Conservation (phyloP, 768 basidiomycete genomes). For the Melanogaster broomeanus region DNA sequence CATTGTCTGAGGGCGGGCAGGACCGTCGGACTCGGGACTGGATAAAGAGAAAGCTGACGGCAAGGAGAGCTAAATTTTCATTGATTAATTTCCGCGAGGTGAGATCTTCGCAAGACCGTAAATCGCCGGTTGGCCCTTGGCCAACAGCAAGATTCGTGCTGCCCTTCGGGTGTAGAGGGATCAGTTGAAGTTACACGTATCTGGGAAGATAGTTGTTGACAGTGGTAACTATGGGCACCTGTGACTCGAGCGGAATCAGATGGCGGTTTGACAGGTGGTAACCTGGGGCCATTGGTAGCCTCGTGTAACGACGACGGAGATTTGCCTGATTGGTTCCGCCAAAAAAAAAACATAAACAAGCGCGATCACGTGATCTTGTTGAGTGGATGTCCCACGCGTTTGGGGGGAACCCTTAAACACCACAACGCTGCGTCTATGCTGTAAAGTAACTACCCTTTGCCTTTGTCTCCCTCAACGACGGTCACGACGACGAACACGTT, state of each 20-base stretch:
- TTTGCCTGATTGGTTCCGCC: neutral
- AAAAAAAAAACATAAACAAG: slow-evolving; percentile 1
- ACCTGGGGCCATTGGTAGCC: slow-evolving; percentile 20
- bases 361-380: slow-evolving; percentile 37
- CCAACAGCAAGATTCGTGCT: no score
- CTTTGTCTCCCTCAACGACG: slow-evolving; percentile 22
- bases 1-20: neutral
- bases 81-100: neutral
- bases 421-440: slow-evolving; percentile 15
- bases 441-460: slow-evolving; percentile 5
- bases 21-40: neutral
- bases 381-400: slow-evolving; percentile 33
- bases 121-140: neutral
- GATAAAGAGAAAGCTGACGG: neutral
- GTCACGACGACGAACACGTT: slow-evolving; percentile 21
- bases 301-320: slow-evolving; percentile 35
- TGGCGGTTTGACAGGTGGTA: neutral
- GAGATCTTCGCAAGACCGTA: neutral
- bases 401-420: slow-evolving; percentile 30
- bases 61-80: neutral
- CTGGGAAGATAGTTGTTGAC: neutral
- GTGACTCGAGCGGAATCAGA: slow-evolving; percentile 2
- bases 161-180: no score
- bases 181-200: neutral
- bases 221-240: neutral